phyloP scores from a whole-genome alignment of 129 eudicot species.

The Solidago caesia region DNA sequence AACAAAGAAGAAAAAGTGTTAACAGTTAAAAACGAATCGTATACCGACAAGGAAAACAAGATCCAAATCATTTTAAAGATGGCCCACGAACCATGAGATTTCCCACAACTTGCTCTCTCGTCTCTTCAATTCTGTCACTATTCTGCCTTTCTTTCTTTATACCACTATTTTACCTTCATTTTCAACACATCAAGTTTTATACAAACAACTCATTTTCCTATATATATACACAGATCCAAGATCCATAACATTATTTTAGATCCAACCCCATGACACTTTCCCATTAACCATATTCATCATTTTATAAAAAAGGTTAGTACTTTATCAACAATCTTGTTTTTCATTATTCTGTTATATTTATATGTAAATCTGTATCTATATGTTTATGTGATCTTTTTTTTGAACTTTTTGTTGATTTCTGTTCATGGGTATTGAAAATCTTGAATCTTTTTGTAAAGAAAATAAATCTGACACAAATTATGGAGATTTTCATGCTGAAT shows the following conservation, averaged over 20 bases:
- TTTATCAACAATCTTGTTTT: conserved; percentile 1
- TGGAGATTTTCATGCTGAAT: conserved; percentile 6
- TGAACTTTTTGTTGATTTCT: not conserved
- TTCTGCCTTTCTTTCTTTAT: no score
- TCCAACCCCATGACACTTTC: not conserved
- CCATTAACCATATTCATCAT: not conserved
- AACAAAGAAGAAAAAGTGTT: not conserved
- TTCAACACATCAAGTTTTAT: no score
- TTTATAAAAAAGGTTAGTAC: conserved; percentile 18
- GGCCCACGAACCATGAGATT: conserved; percentile 26
- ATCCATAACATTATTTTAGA: not conserved
- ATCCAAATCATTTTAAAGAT: conserved; percentile 16
- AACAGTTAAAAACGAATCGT: not conserved
- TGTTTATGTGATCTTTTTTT: not conserved
- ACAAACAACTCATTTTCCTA: not conserved
- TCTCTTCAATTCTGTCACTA: no score
- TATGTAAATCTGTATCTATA: not conserved
- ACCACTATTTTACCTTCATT: no score
- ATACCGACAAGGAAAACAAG: conserved; percentile 24
- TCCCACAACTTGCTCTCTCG: not conserved
- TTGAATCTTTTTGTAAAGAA: not conserved
- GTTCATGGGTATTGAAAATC: conserved; percentile 27
- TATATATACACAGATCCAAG: not conserved
- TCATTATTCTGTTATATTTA: not conserved
- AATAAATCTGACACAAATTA: conserved; percentile 8